Base-by-base conservation (phyloP, 192 early-diverging fungal genomes). In the Entrophospora sp. region DNA sequence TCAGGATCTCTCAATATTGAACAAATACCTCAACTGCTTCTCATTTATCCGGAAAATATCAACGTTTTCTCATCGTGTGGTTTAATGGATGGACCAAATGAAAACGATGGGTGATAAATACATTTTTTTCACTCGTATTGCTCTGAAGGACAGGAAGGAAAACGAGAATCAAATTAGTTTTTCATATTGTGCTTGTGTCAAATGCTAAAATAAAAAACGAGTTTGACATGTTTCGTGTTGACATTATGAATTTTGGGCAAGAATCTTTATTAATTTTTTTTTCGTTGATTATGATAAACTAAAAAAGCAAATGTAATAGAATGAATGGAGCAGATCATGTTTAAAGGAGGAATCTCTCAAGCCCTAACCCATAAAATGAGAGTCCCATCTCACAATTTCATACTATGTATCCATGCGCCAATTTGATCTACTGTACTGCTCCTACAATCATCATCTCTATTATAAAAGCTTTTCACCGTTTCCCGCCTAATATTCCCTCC, bases 401-500 rank as follows among this genome's bases (percentile, higher is more conserved):
- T 18, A 51, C 48, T 57, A 57, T 32, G 4, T 31, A 57, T 30
- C 28, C 55, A 57, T 57, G 16, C 30, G 16, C 28, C 28, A 18
- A 57, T 57, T 20, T 57, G 55, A 57, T 57, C 22, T 30, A 57
- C 7, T 14, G 28, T 57, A 31, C 31, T 32, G 32, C 28, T 20
- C n/a, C 2, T 36, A 57, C 55, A 12, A 34, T 57, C 2, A 49
- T 22, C n/a, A 49, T 9, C 25, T 18, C 46, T 20, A 49, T 24
- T 49, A 28, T 49, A 49, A 49, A 49, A 49, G 20, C 3, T 31
- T 37, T 57, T 51, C 20, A 20, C 24, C n/a, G n/a, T n/a, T n/a
- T n/a, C n/a, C n/a, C n/a, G n/a, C n/a, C n/a, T n/a, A 51, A 51
- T 51, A 51, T 51, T 51, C n/a, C 48, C 48, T 51, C 48, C 48